Conservation (phyloP, 2,329 filamentous ascomycete genomes). For the Xylaria digitata region DNA sequence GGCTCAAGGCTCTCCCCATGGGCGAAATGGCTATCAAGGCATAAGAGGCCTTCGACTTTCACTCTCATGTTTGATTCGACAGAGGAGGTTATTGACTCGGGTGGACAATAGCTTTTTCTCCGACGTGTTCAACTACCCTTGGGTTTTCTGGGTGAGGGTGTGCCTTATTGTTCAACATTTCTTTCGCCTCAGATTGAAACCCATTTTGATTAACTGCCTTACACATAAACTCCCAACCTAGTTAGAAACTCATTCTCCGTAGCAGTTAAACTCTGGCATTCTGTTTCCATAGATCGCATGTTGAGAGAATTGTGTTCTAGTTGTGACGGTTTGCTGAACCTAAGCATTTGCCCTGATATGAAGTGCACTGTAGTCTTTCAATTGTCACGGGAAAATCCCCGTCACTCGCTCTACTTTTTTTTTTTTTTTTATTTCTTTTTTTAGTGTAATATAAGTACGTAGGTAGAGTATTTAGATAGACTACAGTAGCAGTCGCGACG, state of each 20-base stretch:
- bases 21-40: slow-evolving; percentile 50
- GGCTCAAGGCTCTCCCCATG: slow-evolving; percentile 48
- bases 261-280: slow-evolving; percentile 7
- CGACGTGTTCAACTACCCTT: neutral
- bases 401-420: no score
- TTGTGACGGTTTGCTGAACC: neutral
- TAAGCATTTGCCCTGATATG: neutral
- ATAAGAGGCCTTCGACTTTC: slow-evolving; percentile 31
- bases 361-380: no score
- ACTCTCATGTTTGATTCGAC: neutral
- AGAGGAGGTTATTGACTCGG: neutral
- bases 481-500: no score
- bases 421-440: no score
- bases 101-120: neutral
- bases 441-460: no score
- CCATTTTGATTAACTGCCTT: slow-evolving; percentile 5
- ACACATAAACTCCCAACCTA: slow-evolving; percentile 18
- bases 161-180: slow-evolving; percentile 19
- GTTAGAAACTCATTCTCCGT: slow-evolving; percentile 16
- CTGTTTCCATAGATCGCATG: neutral
- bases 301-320: neutral
- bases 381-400: no score
- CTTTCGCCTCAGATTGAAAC: slow-evolving; percentile 22
- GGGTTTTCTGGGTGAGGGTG: neutral
- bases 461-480: no score